Evolutionary conservation across 202 grass and related monocot species (phyloP).

Genomic region (Hordeum pubiflorum): DNA sequence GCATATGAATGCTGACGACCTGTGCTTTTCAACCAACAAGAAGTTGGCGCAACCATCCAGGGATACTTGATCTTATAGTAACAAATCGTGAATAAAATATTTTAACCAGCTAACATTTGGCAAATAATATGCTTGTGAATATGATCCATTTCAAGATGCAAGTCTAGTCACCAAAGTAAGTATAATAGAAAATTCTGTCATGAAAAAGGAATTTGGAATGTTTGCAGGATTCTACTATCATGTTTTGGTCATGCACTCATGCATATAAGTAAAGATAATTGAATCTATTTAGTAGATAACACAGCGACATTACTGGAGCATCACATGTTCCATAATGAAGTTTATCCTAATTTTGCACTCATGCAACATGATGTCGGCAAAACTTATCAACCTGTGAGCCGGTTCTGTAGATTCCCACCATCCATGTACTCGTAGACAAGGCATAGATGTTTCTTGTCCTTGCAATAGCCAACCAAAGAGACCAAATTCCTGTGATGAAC

Average conservation of each 20-base stretch:
- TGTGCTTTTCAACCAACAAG: too few species aligned
- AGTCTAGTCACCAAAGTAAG: not conserved
- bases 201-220: not conserved
- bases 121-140: not conserved
- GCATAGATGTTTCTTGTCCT: not conserved
- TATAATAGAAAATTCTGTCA: not conserved
- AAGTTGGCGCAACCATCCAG: too few species aligned
- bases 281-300: not conserved
- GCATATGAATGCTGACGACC: too few species aligned
- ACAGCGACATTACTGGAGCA: not conserved
- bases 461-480: too few species aligned
- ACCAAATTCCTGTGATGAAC: too few species aligned
- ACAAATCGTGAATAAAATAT: not conserved
- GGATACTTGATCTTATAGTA: not conserved
- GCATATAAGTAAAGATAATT: not conserved
- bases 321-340: not conserved
- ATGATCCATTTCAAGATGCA: not conserved
- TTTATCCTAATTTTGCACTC: not conserved
- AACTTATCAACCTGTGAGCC: constrained; percentile 29
- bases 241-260: not conserved
- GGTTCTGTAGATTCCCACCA: constrained; percentile 20
- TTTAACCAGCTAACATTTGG: not conserved
- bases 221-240: not conserved
- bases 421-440: constrained; percentile 38
- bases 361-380: not conserved